Percentiles rank a stretch among this genome's conserved stretches.
Evolutionary conservation across 345 rosid genomes (phyloP).

Genomic region (Salix brachista): DNA sequence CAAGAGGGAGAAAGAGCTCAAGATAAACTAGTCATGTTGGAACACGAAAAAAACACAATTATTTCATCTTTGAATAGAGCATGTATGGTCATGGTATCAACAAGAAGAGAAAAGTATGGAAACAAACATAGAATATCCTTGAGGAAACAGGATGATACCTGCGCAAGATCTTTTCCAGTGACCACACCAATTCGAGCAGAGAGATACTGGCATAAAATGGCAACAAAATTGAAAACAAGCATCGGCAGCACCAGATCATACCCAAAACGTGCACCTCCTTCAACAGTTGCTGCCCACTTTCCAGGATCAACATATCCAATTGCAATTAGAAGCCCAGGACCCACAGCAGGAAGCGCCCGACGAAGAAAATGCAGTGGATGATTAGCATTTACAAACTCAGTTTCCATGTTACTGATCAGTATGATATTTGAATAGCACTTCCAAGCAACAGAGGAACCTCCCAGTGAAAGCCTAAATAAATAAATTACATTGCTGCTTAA

Average conservation of each 20-base stretch:
- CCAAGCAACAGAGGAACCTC: constrained; percentile 26
- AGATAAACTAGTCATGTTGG: neutral
- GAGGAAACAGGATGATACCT: constrained; percentile 40
- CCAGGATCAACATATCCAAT: constrained; percentile 91
- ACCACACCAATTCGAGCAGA: constrained; percentile 70
- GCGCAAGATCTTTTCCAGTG: constrained; percentile 82
- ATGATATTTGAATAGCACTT: constrained; percentile 11
- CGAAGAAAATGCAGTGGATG: constrained; percentile 37
- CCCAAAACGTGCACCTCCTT: constrained; percentile 92
- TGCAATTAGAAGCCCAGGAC: constrained; percentile 73
- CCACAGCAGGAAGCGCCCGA: constrained; percentile 56
- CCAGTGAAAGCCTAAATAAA: constrained; percentile 16
- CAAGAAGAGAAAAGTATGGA: neutral
- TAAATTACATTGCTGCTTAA: constrained; percentile 29
- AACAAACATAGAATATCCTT: neutral
- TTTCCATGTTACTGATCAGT: constrained; percentile 53
- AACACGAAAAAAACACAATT: neutral
- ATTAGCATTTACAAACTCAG: constrained; percentile 39
- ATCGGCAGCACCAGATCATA: constrained; percentile 55
- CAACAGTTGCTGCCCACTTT: constrained; percentile 86
- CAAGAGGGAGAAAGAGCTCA: neutral
- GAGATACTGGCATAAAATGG: constrained; percentile 83
- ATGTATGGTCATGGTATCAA: neutral
- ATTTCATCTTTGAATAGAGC: neutral
- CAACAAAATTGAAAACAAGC: constrained; percentile 74